Base-by-base conservation (phyloP, 306 rosid genomes). In the Fragaria ananassa region DNA sequence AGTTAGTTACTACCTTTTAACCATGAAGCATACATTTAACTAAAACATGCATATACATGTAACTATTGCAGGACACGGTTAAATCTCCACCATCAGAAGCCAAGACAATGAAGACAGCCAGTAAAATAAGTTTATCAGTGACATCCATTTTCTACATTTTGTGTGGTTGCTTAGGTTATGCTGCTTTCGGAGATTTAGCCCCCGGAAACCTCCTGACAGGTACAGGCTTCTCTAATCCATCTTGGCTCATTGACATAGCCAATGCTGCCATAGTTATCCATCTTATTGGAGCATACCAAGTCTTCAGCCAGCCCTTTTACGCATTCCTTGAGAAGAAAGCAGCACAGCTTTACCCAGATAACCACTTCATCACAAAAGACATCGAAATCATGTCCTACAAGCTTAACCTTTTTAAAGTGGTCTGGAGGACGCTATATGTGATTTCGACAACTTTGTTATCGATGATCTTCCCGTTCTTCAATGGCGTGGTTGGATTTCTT, bases 251-350 rank as follows among this genome's bases (percentile, higher is more conserved):
- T 44, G 91, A 91, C 91, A 82, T 89, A 49, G 97, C 97, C 68
- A 91, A 91, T 68, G 88, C 73, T 27, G 92, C 94, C 70, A 86
- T 91, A 69, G 92, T 91, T 0, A 57, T 91, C 81, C 94, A 89
- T 78, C 92, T 91, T 42, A 81, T 88, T 44, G 97, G 97, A 51
- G 93, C 97, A 74, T 89, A 83, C 88, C 97, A 91, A 82, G 94
- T 89, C 39, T 87, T 78, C 45, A 68, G 73, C 74, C 94, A 91
- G 50, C 97, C 97, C 81, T 54, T 91, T 44, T 91, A 76, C 1
- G 86, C 89, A 23, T 85, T 89, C 25, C 3, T 89, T 0, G 92
- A 91, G 57, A 89, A 82, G 49, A 4, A 58, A 29, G 81, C 82
- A 0, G 18, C 77, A 8, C 10, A 79, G 1, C 47, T 51, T 63